These are phyloP conservation scores for Micromonas commoda DNA, from an alignment of 139 green algal genomes.

Conservation along the genomic window DNA sequence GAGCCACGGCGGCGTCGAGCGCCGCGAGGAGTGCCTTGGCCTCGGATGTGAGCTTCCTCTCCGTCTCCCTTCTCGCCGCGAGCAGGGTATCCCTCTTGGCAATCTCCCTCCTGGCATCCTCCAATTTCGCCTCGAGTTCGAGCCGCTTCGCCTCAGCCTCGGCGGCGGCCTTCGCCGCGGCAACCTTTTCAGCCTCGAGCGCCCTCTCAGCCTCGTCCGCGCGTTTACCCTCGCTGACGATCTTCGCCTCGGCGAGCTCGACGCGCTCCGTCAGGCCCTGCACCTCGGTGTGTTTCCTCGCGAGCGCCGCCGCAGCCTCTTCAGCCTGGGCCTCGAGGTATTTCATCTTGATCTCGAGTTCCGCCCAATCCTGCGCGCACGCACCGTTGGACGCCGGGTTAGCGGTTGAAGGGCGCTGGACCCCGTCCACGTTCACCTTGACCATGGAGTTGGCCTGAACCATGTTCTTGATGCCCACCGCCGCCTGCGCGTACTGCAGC, in stretches of 20 bases:
- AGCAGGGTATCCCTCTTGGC: too few species aligned
- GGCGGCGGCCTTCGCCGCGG: not conserved
- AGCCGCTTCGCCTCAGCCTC: not conserved
- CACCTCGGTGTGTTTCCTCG: constrained; percentile 15
- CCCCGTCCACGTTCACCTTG: not conserved
- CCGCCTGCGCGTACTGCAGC: constrained; percentile 29
- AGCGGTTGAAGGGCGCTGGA: too few species aligned
- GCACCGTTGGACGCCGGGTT: not conserved
- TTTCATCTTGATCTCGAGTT: constrained; percentile 18
- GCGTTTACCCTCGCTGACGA: not conserved
- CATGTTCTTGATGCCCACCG: constrained; percentile 28
- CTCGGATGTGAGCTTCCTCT: too few species aligned
- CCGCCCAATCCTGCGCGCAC: constrained; percentile 4
- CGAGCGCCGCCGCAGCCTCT: constrained; percentile 21
- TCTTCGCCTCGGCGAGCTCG: constrained; percentile 10
- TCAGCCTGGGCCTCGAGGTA: constrained; percentile 27
- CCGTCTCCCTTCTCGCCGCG: too few species aligned
- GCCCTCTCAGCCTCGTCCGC: not conserved
- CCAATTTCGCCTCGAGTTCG: not conserved
- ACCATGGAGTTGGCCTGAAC: not conserved
- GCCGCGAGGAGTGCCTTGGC: too few species aligned
- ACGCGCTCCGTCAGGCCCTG: constrained; percentile 9
- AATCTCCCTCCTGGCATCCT: too few species aligned
- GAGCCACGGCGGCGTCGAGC: too few species aligned
- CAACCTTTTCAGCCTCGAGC: not conserved